phyloP scores from a whole-genome alignment of 352 stramenopile species.

The Phytophthora ohioensis region DNA sequence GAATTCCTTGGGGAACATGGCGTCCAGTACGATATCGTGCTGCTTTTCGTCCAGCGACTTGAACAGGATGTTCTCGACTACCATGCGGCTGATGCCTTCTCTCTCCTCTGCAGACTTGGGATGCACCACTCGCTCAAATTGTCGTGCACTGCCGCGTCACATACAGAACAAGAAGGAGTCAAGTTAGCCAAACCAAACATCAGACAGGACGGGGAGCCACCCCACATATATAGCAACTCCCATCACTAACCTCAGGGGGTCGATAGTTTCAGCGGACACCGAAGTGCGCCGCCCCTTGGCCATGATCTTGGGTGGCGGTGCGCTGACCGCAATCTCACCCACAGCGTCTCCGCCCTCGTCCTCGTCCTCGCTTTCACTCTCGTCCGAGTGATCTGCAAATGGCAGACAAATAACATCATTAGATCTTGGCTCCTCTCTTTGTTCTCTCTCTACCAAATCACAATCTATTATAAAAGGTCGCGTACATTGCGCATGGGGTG shows the following conservation, averaged over 20 bases:
- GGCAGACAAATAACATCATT: conserved; percentile 7
- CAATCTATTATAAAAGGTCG: neutral
- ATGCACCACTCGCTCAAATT: conserved; percentile 86
- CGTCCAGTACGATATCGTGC: conserved; percentile 85
- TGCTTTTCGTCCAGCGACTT: conserved; percentile 92
- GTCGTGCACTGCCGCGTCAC: conserved; percentile 60
- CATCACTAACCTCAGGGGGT: conserved; percentile 65
- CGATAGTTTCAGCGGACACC: conserved; percentile 90
- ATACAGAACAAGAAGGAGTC: conserved; percentile 15
- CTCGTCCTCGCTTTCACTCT: conserved; percentile 90
- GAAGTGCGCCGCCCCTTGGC: conserved; percentile 89
- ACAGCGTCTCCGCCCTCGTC: conserved; percentile 82
- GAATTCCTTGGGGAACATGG: conserved; percentile 89
- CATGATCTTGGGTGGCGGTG: conserved; percentile 64
- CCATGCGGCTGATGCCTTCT: conserved; percentile 80
- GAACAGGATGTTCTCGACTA: conserved; percentile 92
- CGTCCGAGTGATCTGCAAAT: conserved; percentile 78
- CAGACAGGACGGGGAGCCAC: conserved; percentile 15
- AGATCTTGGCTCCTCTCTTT: neutral
- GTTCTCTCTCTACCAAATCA: neutral
- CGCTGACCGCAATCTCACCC: conserved; percentile 81
- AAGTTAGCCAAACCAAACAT: conserved; percentile 15
- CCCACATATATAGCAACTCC: conserved; percentile 5
- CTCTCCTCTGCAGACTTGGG: conserved; percentile 86
- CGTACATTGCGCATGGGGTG: conserved; percentile 41